Conservation (phyloP, 805 yeast genomes). For the Cyberlindnera mrakii region DNA sequence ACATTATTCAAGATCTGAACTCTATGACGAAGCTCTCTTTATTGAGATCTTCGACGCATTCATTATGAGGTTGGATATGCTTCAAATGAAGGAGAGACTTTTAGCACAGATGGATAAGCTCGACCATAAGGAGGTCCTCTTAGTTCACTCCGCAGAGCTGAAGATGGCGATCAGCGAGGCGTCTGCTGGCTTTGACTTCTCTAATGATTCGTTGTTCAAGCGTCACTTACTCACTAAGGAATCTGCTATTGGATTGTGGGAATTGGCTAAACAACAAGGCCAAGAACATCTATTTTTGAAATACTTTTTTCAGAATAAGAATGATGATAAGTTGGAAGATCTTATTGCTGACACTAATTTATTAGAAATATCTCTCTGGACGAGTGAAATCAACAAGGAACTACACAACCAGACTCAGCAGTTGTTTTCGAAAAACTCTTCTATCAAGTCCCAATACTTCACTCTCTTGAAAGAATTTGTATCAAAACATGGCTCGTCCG, state of each 20-base stretch:
- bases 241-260: conserved; percentile 30
- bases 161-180: conserved; percentile 18
- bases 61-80: conserved; percentile 14
- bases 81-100: conserved; percentile 22
- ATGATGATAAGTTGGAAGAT: conserved; percentile 8
- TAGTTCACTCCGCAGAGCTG: conserved; percentile 16
- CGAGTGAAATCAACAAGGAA: background rate
- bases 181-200: conserved; percentile 23
- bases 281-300: conserved; percentile 19
- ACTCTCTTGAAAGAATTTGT: conserved; percentile 4
- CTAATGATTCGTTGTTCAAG: conserved; percentile 24
- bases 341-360: conserved; percentile 11
- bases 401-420: conserved; percentile 5
- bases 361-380: conserved; percentile 11
- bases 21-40: conserved; percentile 15
- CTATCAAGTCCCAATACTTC: conserved; percentile 6
- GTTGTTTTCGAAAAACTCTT: conserved; percentile 4
- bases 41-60: conserved; percentile 30
- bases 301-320: conserved; percentile 16
- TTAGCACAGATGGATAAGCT: conserved; percentile 27
- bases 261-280: conserved; percentile 16
- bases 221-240: conserved; percentile 28
- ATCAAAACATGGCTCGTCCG: background rate
- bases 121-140: conserved; percentile 21
- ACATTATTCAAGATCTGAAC: conserved; percentile 25